These are phyloP conservation scores for Casaregolazyma lundiana DNA, from an alignment of 1,139 yeast species.

Conservation along the genomic window DNA sequence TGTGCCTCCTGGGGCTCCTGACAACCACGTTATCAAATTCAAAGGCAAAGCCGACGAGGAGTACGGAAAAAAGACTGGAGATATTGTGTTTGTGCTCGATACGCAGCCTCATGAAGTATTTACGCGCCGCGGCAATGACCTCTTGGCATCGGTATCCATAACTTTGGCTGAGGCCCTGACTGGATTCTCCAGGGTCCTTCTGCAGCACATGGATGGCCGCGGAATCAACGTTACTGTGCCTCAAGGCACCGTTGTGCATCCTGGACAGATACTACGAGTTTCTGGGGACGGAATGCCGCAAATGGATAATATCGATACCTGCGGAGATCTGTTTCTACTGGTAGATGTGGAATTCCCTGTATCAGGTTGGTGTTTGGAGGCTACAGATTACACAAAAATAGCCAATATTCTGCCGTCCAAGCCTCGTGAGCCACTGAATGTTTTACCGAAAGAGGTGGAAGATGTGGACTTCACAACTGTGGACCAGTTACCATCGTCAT, in stretches of 20 bases:
- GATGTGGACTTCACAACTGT: constrained; percentile 21
- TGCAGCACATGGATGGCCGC: constrained; percentile 81
- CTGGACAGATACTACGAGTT: constrained; percentile 66
- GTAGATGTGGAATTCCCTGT: constrained; percentile 76
- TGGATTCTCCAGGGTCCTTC: constrained; percentile 65
- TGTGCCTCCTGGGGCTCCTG: constrained; percentile 62
- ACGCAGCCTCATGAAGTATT: constrained; percentile 46
- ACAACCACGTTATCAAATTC: constrained; percentile 58
- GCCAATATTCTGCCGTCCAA: constrained; percentile 24
- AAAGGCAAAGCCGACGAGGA: constrained; percentile 73
- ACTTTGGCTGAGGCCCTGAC: constrained; percentile 77
- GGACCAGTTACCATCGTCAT: constrained; percentile 1
- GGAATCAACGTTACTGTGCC: constrained; percentile 61
- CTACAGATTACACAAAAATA: constrained; percentile 25
- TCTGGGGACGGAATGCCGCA: constrained; percentile 86
- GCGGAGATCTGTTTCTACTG: constrained; percentile 73
- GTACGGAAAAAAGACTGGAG: constrained; percentile 68
- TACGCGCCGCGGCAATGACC: constrained; percentile 57
- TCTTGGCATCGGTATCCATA: constrained; percentile 55
- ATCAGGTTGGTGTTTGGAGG: constrained; percentile 41
- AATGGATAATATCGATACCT: constrained; percentile 34
- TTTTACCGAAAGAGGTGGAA: constrained; percentile 21
- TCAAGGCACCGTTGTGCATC: constrained; percentile 66
- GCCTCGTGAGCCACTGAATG: constrained; percentile 15
- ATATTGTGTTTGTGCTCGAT: constrained; percentile 58